Base-by-base conservation (phyloP, 2,329 filamentous ascomycete species). In the Leptographium lundbergii region DNA sequence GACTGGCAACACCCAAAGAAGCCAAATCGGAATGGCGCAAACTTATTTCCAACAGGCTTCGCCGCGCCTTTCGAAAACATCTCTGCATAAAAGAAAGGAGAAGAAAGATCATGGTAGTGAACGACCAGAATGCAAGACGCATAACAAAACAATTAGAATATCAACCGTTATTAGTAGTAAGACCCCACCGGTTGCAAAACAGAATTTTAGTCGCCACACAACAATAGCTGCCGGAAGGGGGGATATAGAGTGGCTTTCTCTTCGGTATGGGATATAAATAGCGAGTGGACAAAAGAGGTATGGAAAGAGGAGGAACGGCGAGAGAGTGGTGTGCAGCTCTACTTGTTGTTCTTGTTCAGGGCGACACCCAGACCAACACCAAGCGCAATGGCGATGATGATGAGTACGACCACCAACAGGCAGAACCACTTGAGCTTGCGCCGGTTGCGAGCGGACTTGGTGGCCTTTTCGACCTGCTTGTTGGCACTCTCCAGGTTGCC, bases 371-470 rank as follows among this genome's bases (percentile, higher is more conserved):
- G 69, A 59, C 76, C 80, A 62, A 85, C 77, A 58, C 76, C 80
- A 39, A 82, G 69, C 10, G 73, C 77, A 60, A 84, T 73, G 63
- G 75, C 77, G 57, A 85, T 69, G 66, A 82, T 70, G 69, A 85
- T 81, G 69, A 85, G 74, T 25, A 82, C 65, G 54, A 76, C 74
- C 61, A 91, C 75, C 62, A 83, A 72, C 62, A 88, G 74, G 68
- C 86, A 89, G 80, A 82, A 90, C 88, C 89, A 91, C 78, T 92
- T 92, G 73, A 89, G 81, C 76, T 84, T 88, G 66, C 87, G 81
- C 65, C 81, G 80, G 65, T 82, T 79, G 64, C 81, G 77, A 56
- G 87, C 88, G 66, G 81, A 80, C 63, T 81, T 77, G 65, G 86
- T 88, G 61, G 85, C 88, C 68, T 82, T 77, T 65, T 80, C 78